These are phyloP conservation scores for Tetrahymena borealis DNA, from an alignment of 73 alveolate species.

Conservation along the genomic window DNA sequence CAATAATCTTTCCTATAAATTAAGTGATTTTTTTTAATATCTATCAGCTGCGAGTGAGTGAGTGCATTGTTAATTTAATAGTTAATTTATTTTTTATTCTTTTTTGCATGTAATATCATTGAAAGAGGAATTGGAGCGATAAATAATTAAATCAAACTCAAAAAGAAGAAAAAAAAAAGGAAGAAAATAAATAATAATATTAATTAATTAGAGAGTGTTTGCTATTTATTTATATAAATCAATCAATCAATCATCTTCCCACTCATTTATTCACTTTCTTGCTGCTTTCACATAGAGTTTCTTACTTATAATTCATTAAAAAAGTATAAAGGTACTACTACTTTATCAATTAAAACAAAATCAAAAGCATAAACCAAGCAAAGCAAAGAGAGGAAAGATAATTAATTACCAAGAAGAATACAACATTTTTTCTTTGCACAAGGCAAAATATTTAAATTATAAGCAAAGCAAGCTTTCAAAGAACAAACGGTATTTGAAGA, in stretches of 20 bases:
- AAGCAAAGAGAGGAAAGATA: not conserved
- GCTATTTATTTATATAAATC: too few species aligned
- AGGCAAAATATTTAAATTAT: not conserved
- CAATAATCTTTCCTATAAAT: too few species aligned
- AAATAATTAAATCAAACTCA: too few species aligned
- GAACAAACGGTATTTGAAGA: not conserved
- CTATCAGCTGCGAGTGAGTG: too few species aligned
- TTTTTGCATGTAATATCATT: too few species aligned
- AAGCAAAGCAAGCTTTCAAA: constrained; percentile 1
- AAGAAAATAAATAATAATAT: too few species aligned
- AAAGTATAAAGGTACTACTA: not conserved
- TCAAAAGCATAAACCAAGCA: not conserved
- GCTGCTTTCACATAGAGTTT: not conserved
- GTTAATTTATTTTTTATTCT: too few species aligned
- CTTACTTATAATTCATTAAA: not conserved
- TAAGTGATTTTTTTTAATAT: too few species aligned
- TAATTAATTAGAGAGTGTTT: too few species aligned
- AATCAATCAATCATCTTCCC: not conserved
- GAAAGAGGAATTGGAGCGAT: too few species aligned
- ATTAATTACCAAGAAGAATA: not conserved
- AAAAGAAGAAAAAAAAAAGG: too few species aligned
- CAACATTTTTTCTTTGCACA: not conserved
- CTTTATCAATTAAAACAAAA: not conserved
- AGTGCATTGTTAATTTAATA: too few species aligned
- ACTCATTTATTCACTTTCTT: not conserved